Evolutionary conservation across 805 yeast genomes (phyloP), one percentile per base, ranked within the genome.

Genomic region (Ogataea corticis): DNA sequence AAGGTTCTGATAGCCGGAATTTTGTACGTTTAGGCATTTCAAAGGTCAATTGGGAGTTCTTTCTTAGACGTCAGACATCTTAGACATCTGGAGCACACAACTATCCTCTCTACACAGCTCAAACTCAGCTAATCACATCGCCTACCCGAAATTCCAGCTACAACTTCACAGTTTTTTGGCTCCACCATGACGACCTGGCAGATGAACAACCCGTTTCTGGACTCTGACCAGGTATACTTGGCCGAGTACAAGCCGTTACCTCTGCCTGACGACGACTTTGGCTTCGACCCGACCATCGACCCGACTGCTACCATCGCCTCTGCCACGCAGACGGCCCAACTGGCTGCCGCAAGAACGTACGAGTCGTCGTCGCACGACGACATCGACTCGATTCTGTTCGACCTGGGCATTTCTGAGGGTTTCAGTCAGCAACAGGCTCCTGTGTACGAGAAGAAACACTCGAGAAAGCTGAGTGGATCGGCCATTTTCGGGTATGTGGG

Each of bases 401-500:
- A 63, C 43, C 48, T 62, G 13, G 66, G 66, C 17, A 62, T 63
- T 16, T 54, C 65, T 2, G 68, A 59, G 38, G 50, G 87, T 4
- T 46, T 33, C 16, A 37, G 31, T n/a, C 49, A 47, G 29, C 48
- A 44, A 13, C 42, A 19, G 38, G 30, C 42, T 6, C n/a, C 41
- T 21, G 25, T 21, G 19, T 38, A 46, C 37, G 40, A 42, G 23
- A 58, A 53, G 46, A 60, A 63, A 18, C 92, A 85, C 59, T 65
- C 75, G 42, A 76, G 87, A 52, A 79, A 80, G 46, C 71, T 78
- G 15, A 83, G 90, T 68, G 95, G 95, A 12, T 83, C 92, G 3
- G 92, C 87, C 2, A 85, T 86, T 21, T 86, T 86, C 63, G 95
- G 95, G 0, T 85, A 77, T 53, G 68, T 73, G 7, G 81, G 79